Evolutionary conservation across 345 rosid species (phyloP), one percentile per base, ranked within the genome.

Genomic region (Hibiscus mutabilis): DNA sequence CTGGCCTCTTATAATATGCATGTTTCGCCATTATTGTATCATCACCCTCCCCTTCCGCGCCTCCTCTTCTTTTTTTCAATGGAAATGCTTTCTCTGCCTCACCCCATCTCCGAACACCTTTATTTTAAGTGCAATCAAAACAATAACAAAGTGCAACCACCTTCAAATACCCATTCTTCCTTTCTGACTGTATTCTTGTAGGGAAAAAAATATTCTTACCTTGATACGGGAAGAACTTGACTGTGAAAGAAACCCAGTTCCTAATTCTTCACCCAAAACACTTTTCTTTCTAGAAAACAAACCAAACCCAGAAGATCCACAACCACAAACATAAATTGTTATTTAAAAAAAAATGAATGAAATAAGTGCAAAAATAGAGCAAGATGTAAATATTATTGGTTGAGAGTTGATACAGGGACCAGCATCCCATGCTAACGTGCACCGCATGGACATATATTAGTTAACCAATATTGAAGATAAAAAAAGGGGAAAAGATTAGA

Each of bases 371-470:
- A 80, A 66, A 67, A 52, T 55, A 71, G 78, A 75, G 80, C 70
- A 79, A 74, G 77, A 77, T 69, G 61, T 72, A 62, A 66, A 46
- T 8, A 27, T 49, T 19, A 18, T 60, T 59, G 44, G 68, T 73
- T 75, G 68, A 24, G 16, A 57, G 60, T 22, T 56, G 60, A 71
- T 68, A 75, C 46, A 88, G 91, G 96, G 90, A 85, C 93, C 96
- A 88, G 81, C 65, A 79, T 80, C 88, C 76, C 85, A 86, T 86
- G 88, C 90, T 87, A 93, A 89, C 88, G 80, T 90, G 92, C 88
- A 86, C 88, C 88, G 73, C 87, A 73, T 80, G 77, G 77, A 79
- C 76, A 70, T 71, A 82, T 73, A 84, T 84, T 77, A 77, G 74
- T 64, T 77, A 75, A 63, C 75, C 75, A 81, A 78, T 70, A 73